Evolutionary conservation across 169 alveolate genomes (phyloP), one percentile per base, ranked within the genome.

Genomic region (Haemoproteus tartakovskyi): DNA sequence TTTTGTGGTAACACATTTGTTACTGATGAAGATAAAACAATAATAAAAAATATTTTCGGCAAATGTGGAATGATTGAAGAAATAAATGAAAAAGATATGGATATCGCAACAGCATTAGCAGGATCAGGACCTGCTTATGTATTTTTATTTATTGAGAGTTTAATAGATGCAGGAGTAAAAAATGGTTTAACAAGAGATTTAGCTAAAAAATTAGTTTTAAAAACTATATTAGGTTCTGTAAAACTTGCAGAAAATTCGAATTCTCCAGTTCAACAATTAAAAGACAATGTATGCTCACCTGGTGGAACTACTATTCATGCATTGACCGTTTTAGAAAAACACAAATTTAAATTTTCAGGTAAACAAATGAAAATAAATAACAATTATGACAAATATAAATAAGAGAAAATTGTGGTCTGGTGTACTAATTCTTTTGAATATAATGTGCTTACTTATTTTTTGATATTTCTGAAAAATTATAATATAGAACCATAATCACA

Each of bases 291-390:
- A 14, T 62, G 87, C 18, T 79, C 92, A 3, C 92, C 92, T 1
- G 90, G 90, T 9, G 92, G 92, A 14, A 84, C 81, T 24, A 84
- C 90, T 8, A 79, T 82, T 21, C 83, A 85, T 27, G 92, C 87
- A 0, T 62, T 87, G 24, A 43, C 46, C 29, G 81, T 89, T 19
- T 43, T 85, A 46, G 92, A 87, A 51, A 74, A 80, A 37, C 50
- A 70, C 52, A 79, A 82, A 9, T 62, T 87, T 43, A 60, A 88
- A 56, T 64, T 64, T 33, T 67, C 86, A 30, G 64, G 92, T 87
- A 70, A 36, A 46, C 11, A 16, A 22, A 22, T 38, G 14, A 6
- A 33, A 6, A 33, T 33, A 6, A 33, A 33, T 33, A n/a, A n/a
- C n/a, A n/a, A n/a, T n/a, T n/a, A n/a, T n/a, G n/a, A n/a, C n/a